phyloP scores from a whole-genome alignment of 176 grass and related monocot species.

The Phragmites australis region DNA sequence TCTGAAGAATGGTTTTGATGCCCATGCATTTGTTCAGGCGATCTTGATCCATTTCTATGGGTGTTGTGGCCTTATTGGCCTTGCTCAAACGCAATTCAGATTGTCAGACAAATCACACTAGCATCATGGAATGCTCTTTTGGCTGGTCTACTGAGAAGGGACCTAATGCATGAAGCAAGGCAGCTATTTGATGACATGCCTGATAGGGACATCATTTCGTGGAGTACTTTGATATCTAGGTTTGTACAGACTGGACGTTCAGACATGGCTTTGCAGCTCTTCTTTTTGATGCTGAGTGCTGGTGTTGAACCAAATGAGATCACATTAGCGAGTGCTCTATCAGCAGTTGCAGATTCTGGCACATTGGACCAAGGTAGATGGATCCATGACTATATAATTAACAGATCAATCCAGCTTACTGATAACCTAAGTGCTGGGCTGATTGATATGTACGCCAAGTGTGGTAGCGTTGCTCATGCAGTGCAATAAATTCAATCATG shows the following conservation, averaged over 20 bases:
- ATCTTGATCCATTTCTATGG: constrained; percentile 67
- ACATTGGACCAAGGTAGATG: constrained; percentile 62
- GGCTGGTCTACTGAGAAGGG: constrained; percentile 37
- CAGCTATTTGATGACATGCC: constrained; percentile 59
- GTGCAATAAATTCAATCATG: constrained; percentile 51
- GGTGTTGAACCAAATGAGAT: constrained; percentile 50
- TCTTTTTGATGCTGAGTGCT: constrained; percentile 41
- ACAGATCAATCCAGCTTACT: constrained; percentile 46
- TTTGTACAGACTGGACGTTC: constrained; percentile 42
- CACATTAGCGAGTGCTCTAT: constrained; percentile 53
- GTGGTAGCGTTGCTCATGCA: constrained; percentile 53
- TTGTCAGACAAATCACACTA: constrained; percentile 54
- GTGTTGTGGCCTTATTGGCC: constrained; percentile 30
- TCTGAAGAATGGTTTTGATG: constrained; percentile 61
- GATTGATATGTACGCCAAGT: constrained; percentile 82
- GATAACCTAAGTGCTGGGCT: constrained; percentile 63
- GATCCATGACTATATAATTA: constrained; percentile 61
- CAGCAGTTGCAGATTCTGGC: constrained; percentile 63
- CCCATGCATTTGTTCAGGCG: constrained; percentile 57
- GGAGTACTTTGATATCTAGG: constrained; percentile 66
- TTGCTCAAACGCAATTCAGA: constrained; percentile 47
- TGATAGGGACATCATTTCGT: constrained; percentile 59
- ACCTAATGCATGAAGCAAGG: constrained; percentile 41
- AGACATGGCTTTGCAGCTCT: constrained; percentile 54
- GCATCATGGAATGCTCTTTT: constrained; percentile 63